A percentile compares a stretch with the other conserved stretches of the same genome.
Conservation (phyloP, 2,329 filamentous ascomycete genomes). For the Aspergillus sp. region DNA sequence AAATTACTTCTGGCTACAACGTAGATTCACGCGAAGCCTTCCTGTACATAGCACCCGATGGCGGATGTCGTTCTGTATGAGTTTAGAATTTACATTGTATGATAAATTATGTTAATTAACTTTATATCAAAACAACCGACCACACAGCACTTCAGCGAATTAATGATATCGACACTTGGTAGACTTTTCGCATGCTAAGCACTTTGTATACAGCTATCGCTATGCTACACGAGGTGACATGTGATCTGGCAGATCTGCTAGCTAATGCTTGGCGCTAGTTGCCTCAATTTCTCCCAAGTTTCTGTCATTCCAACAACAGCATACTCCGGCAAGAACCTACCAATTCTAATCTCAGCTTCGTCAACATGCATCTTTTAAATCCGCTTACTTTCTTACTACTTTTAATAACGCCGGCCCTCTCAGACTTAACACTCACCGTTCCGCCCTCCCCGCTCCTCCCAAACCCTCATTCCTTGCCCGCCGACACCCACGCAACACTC, state of each 20-base stretch:
- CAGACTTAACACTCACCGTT: slow-evolving; percentile 40
- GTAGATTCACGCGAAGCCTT: not conserved
- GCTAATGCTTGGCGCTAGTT: slow-evolving; percentile 1
- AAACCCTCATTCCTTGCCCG: slow-evolving; percentile 43
- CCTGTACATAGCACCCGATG: slow-evolving; percentile 6
- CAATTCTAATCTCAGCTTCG: not conserved
- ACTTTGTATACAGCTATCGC: not conserved
- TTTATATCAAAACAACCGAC: not conserved
- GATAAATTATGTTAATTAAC: not conserved
- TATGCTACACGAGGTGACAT: not conserved
- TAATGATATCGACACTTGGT: not conserved
- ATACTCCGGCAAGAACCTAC: not conserved
- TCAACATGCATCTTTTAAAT: slow-evolving; percentile 16
- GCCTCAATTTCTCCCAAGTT: not conserved
- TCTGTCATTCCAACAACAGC: not conserved
- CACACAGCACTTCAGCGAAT: no score
- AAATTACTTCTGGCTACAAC: slow-evolving; percentile 5
- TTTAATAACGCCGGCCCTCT: slow-evolving; percentile 20
- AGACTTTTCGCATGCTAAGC: not conserved
- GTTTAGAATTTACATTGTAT: slow-evolving; percentile 7
- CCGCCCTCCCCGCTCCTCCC: slow-evolving; percentile 44
- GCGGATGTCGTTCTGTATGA: slow-evolving; percentile 8
- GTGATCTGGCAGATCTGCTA: not conserved
- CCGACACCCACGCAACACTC: slow-evolving; percentile 55
- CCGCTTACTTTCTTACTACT: slow-evolving; percentile 14